These are phyloP conservation scores for Wickerhamiella qilinensis DNA, from an alignment of 805 yeast species.

Conservation along the genomic window DNA sequence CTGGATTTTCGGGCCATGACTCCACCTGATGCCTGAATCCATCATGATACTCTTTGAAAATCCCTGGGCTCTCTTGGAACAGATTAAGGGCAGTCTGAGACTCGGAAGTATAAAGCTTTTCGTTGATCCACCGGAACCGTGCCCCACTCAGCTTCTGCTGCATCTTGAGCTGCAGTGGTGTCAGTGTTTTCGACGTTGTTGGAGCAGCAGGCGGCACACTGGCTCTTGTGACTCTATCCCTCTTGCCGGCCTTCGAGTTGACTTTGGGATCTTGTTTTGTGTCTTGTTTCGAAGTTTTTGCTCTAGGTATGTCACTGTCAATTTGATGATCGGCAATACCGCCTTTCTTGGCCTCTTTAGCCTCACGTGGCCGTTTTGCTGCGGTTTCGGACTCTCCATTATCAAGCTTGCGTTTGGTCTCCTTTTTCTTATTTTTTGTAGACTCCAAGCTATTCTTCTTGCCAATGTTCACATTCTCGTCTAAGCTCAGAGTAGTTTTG, in stretches of 20 bases:
- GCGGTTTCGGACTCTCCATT: not conserved
- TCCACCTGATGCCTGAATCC: constrained; percentile 93
- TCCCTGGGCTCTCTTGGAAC: constrained; percentile 63
- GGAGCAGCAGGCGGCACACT: not conserved
- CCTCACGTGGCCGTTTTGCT: not conserved
- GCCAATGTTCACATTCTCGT: no score
- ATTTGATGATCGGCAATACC: constrained; percentile 10
- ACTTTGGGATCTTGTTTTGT: constrained; percentile 5
- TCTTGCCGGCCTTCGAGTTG: constrained; percentile 1
- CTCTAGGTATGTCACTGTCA: constrained; percentile 13
- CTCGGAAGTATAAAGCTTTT: constrained; percentile 77
- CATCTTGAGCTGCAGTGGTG: constrained; percentile 91
- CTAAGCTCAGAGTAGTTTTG: no score
- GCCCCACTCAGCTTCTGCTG: constrained; percentile 89
- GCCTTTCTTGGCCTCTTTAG: constrained; percentile 9
- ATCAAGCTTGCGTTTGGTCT: not conserved
- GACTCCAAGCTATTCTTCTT: no score
- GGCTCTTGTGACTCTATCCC: constrained; percentile 2
- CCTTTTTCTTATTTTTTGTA: not conserved
- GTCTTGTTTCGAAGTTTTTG: constrained; percentile 7
- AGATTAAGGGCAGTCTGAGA: constrained; percentile 63
- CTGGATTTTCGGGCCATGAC: constrained; percentile 98
- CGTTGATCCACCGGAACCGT: constrained; percentile 95
- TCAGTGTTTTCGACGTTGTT: constrained; percentile 25
- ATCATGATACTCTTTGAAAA: constrained; percentile 86